phyloP scores from a whole-genome alignment of 2,329 filamentous ascomycete genomes.

The Colletotrichum melonis region DNA sequence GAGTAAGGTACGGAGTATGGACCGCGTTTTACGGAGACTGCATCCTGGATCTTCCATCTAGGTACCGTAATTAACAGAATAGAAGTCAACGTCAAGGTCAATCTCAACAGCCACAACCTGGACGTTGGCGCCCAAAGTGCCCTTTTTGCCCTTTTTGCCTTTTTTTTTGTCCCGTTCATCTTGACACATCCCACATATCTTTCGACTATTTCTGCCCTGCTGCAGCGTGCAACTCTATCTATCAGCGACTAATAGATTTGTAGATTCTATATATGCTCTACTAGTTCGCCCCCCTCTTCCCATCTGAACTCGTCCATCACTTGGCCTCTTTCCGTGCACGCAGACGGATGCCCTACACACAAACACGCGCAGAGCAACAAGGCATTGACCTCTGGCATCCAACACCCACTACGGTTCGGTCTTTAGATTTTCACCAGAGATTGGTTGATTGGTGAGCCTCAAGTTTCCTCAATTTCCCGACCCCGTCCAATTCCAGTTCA shows the following conservation, averaged over 20 bases:
- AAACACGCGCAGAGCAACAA: neutral
- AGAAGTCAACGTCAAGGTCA: neutral
- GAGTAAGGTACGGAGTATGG: no score
- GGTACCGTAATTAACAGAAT: neutral
- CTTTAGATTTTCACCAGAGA: neutral
- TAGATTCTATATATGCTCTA: constrained; percentile 20
- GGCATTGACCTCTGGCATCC: neutral
- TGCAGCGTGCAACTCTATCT: constrained; percentile 4
- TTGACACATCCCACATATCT: neutral
- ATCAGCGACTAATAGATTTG: neutral
- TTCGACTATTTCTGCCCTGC: constrained; percentile 6
- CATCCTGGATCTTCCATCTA: constrained; percentile 9
- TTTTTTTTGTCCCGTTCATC: neutral
- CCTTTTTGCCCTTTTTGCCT: neutral
- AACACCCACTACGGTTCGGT: neutral
- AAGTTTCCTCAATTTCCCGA: neutral
- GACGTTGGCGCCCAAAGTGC: neutral
- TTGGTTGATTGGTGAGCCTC: constrained; percentile 24
- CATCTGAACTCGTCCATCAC: neutral
- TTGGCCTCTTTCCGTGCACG: neutral
- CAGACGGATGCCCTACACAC: neutral
- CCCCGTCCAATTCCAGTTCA: neutral
- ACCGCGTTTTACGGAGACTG: neutral
- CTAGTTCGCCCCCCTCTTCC: constrained; percentile 18
- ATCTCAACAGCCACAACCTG: neutral